phyloP scores from a whole-genome alignment of 345 rosid genomes.

The Salix koriyanagi region DNA sequence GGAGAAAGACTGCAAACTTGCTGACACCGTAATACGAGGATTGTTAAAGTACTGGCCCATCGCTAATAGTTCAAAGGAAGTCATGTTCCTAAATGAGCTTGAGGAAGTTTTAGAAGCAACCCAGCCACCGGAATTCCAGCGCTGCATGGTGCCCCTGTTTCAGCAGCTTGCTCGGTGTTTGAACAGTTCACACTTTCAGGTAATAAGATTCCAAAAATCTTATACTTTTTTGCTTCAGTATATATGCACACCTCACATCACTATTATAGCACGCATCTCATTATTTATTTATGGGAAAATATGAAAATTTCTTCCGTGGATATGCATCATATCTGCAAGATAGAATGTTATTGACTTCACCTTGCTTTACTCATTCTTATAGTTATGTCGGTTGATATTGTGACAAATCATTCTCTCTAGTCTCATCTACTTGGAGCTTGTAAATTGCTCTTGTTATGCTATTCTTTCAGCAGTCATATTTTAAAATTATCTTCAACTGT shows the following conservation, averaged over 20 bases:
- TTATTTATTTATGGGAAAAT: background rate
- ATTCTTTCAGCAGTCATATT: background rate
- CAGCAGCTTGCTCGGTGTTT: conserved; percentile 67
- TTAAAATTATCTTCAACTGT: background rate
- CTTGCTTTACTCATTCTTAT: background rate
- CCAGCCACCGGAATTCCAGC: conserved; percentile 70
- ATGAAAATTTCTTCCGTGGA: background rate
- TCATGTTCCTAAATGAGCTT: conserved; percentile 81
- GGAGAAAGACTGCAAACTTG: conserved; percentile 86
- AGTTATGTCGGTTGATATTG: background rate
- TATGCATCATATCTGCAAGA: background rate
- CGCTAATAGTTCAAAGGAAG: conserved; percentile 90
- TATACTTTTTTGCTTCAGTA: conserved; percentile 1
- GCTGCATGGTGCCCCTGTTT: conserved; percentile 79
- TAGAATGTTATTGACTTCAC: background rate
- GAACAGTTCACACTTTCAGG: conserved; percentile 90
- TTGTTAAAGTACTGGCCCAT: conserved; percentile 87
- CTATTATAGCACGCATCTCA: background rate
- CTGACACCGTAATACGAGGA: conserved; percentile 71
- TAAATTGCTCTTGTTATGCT: background rate
- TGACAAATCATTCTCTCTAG: background rate
- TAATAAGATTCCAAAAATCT: conserved; percentile 16
- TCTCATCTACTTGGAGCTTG: background rate
- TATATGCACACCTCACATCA: background rate
- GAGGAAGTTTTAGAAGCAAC: conserved; percentile 89